phyloP scores from a whole-genome alignment of 805 yeast genomes.

The Komagataella mondaviorum region DNA sequence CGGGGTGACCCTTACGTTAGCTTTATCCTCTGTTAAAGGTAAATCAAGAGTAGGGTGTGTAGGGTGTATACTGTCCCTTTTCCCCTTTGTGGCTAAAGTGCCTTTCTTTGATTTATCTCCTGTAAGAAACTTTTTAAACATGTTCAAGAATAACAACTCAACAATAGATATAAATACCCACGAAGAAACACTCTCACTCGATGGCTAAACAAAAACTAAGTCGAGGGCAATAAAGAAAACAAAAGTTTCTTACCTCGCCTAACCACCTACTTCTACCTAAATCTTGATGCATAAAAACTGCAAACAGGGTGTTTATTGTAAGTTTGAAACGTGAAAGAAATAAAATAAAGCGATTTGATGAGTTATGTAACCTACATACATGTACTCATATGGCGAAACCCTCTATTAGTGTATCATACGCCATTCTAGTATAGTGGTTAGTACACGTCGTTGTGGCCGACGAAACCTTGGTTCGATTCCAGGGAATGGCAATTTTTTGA shows the following conservation, averaged over 20 bases:
- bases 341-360: no score
- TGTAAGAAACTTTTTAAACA: background rate
- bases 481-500: constrained; percentile 1
- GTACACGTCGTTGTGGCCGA: constrained; percentile 1
- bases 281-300: no score
- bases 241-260: no score
- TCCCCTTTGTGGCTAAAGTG: background rate
- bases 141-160: background rate
- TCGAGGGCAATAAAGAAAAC: background rate
- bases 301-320: no score
- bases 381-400: background rate
- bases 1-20: background rate
- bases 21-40: background rate
- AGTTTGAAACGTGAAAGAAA: no score
- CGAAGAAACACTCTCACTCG: background rate
- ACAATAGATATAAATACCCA: no score
- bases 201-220: background rate
- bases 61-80: background rate
- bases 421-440: constrained; percentile 1
- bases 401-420: background rate
- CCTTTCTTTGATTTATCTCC: background rate
- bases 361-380: background rate
- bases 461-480: constrained; percentile 1
- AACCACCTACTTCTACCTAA: no score
- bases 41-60: background rate